Evolutionary conservation across 805 yeast species (phyloP).

Genomic region (Peterozyma toletana): DNA sequence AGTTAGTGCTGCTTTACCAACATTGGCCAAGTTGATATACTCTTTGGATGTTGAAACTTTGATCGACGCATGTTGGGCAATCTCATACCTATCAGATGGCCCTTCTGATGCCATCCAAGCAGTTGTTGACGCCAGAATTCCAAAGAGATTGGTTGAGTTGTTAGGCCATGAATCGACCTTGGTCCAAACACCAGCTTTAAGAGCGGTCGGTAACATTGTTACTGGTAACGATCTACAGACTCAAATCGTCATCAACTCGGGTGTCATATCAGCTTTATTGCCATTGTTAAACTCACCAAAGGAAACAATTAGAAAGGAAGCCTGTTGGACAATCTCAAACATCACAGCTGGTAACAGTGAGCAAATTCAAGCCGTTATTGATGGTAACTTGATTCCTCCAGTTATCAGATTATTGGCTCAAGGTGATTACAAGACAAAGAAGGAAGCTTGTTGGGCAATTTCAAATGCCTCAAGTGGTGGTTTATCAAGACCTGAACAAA

Average conservation of each 20-base stretch:
- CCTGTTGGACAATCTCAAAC: constrained; percentile 98
- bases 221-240: constrained; percentile 97
- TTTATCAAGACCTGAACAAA: constrained; percentile 83
- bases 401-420: constrained; percentile 65
- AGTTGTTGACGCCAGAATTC: constrained; percentile 93
- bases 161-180: constrained; percentile 75
- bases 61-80: constrained; percentile 98
- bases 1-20: constrained; percentile 84
- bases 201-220: constrained; percentile 97
- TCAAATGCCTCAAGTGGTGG: constrained; percentile 98
- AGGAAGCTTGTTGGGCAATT: constrained; percentile 99
- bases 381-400: constrained; percentile 89
- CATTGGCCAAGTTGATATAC: constrained; percentile 83
- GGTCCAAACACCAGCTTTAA: constrained; percentile 94
- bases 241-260: constrained; percentile 88
- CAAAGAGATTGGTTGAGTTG: constrained; percentile 87
- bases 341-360: constrained; percentile 95
- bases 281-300: constrained; percentile 76
- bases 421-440: constrained; percentile 93
- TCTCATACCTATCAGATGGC: constrained; percentile 91
- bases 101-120: constrained; percentile 91
- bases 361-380: constrained; percentile 96
- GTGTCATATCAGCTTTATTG: constrained; percentile 80
- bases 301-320: constrained; percentile 92
- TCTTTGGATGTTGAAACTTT: constrained; percentile 89